Evolutionary conservation across 2,329 filamentous ascomycete genomes (phyloP).

Genomic region (Colletotrichum sp.): DNA sequence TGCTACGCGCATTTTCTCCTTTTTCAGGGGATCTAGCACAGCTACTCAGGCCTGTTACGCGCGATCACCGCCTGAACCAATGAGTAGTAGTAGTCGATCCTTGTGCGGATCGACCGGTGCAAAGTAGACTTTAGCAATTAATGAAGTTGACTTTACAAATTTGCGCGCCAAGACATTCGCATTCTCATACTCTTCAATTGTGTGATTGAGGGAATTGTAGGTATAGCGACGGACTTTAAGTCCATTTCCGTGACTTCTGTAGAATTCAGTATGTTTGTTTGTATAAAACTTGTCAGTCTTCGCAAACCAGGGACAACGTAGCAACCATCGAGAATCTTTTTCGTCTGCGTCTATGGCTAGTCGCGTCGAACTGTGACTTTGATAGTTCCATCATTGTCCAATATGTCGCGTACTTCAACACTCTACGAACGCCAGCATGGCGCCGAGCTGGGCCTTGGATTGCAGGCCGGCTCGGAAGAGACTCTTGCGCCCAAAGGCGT

Average conservation of each 20-base stretch:
- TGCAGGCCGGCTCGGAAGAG: background rate
- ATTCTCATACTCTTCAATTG: background rate
- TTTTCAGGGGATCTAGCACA: background rate
- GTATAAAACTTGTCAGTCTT: background rate
- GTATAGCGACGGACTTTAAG: background rate
- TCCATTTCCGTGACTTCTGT: background rate
- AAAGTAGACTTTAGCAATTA: background rate
- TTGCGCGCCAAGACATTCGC: background rate
- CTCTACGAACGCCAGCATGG: background rate
- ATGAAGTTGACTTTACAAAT: background rate
- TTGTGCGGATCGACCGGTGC: background rate
- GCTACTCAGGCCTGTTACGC: background rate
- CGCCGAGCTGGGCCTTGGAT: background rate
- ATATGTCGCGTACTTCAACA: background rate
- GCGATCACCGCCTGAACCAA: background rate
- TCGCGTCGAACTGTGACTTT: background rate
- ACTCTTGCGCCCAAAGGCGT: background rate
- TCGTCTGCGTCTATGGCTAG: background rate
- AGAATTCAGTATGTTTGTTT: background rate
- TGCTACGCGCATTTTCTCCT: background rate
- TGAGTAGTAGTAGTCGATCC: background rate
- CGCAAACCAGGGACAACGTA: background rate
- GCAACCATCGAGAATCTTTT: background rate
- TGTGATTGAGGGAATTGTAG: background rate
- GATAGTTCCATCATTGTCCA: background rate